phyloP scores from a whole-genome alignment of 2,329 filamentous ascomycete genomes.

The Thielaviopsis punctulata region DNA sequence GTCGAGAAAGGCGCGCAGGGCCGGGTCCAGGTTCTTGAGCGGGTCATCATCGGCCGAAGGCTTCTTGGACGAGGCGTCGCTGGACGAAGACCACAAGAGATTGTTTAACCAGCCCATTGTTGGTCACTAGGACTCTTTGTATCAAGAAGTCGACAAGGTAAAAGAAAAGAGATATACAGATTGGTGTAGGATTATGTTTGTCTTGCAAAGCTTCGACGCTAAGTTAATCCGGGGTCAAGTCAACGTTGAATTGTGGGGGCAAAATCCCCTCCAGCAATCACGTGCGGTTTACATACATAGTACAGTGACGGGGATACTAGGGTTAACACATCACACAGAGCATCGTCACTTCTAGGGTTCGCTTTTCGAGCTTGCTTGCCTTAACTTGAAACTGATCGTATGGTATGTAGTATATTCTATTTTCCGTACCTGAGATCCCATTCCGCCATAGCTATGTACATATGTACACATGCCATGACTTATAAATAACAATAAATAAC shows the following conservation, averaged over 20 bases:
- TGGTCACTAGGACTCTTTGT: background rate
- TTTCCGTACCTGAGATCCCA: background rate
- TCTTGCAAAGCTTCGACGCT: background rate
- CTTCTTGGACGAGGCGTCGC: background rate
- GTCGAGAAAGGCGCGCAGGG: conserved; percentile 68
- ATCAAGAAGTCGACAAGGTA: too few relatives aligned
- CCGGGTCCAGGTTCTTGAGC: conserved; percentile 61
- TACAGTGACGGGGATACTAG: background rate
- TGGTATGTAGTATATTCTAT: background rate
- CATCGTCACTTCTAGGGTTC: background rate
- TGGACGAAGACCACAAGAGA: conserved; percentile 24
- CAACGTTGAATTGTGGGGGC: background rate
- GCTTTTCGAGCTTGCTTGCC: background rate
- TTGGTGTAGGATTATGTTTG: background rate
- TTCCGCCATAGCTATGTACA: too few relatives aligned
- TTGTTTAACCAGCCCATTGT: conserved; percentile 41
- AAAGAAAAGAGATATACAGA: too few relatives aligned
- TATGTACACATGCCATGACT: too few relatives aligned
- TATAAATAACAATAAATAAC: background rate
- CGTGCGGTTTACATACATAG: too few relatives aligned
- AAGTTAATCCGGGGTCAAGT: background rate
- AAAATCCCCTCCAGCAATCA: background rate
- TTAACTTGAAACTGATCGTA: background rate
- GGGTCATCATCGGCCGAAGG: conserved; percentile 32
- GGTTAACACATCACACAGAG: background rate